Evolutionary conservation across 805 yeast species (phyloP), one percentile per base, ranked within the genome.

Genomic region (Candida montana): DNA sequence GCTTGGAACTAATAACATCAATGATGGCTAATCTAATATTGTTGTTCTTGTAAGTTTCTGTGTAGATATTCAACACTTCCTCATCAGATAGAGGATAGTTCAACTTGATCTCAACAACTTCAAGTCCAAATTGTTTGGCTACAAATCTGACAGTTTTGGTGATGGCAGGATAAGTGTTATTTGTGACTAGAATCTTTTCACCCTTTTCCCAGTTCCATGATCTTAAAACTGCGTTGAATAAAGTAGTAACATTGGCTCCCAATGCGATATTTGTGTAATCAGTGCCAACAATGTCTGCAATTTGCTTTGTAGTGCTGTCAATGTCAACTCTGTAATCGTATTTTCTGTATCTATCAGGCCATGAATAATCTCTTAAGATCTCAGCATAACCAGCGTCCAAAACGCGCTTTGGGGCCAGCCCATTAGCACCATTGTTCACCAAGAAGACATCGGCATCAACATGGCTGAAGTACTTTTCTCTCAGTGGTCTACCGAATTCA

Each of bases 351-450:
- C 53, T 43, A 50, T 80, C 86, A 1, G 85, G 79, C 48, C 61
- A 67, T 3, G 47, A 40, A 15, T 53, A 44, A 35, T 63, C 64
- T 31, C 57, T 41, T 24, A 56, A 33, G 28, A 60, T 33, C 17
- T 51, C 51, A 30, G 58, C 45, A 24, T 58, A 40, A 44, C 57
- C 69, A 16, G 59, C 61, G 1, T 68, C 67, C n/a, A 63, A 48
- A 2, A 79, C 73, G 5, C 65, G 61, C 12, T 50, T 62, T 1
- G 85, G 82, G 5, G 71, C 62, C 2, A 69, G 58, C 1, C 86
- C 86, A 52, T 59, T 79, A 1, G 82, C 72, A 9, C 86, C 86
- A 53, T 79, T 79, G 57, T 81, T 81, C 27, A 78, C 71, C 11
- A 76, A 71, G 10, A 57, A 53, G 9, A 64, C 61, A 5, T 57